Evolutionary conservation across 208 protist genomes (phyloP), one percentile per base, ranked within the genome.

Genomic region (Acanthamoeba castellanii): DNA sequence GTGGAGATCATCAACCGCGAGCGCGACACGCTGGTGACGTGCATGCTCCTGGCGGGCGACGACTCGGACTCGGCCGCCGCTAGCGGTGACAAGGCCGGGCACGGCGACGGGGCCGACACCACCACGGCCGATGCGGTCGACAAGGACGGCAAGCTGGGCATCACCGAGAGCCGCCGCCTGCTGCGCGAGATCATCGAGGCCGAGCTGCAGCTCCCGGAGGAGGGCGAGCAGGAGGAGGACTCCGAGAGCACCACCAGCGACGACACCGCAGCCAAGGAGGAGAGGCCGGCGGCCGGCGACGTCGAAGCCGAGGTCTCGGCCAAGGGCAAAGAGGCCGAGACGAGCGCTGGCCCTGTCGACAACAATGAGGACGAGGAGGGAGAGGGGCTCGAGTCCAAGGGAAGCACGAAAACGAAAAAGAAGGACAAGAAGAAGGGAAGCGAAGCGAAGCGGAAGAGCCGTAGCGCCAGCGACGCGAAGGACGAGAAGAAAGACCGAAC

Each of bases 1-100:
- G 78, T 87, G n/a, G 78, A 87, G 50, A 61, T 87, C 50, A 87
- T 87, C 78, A 87, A 87, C 78, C 78, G 78, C 4, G 78, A 87
- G 78, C 78, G 78, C 42, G 78, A 87, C 47, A 87, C 78, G 50
- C 78, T 87, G 50, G 78, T 87, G 47, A 87, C 78, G 27, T 87
- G 78, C 50, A 87, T 87, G 78, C 78, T 87, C 78, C 78, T 87
- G 25, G 78, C 78, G 47, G 78, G 47, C 9, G 78, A 87, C 50
- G 78, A 87, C 42, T 32, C 47, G 13, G 18, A 7, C 50, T 18
- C 13, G 0, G 13, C 9, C 50, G 50, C 50, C 50, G 50, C 50
- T 9, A 47, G 72, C 72, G 50, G 42, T 18, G 72, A 50, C 50
- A 30, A 42, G 42, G 78, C 78, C n/a, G 47, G 5, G 3, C 9